Percentiles rank a stretch among this genome's conserved stretches.
Evolutionary conservation across 768 basidiomycete genomes (phyloP).

Genomic region (Epithele typhae): DNA sequence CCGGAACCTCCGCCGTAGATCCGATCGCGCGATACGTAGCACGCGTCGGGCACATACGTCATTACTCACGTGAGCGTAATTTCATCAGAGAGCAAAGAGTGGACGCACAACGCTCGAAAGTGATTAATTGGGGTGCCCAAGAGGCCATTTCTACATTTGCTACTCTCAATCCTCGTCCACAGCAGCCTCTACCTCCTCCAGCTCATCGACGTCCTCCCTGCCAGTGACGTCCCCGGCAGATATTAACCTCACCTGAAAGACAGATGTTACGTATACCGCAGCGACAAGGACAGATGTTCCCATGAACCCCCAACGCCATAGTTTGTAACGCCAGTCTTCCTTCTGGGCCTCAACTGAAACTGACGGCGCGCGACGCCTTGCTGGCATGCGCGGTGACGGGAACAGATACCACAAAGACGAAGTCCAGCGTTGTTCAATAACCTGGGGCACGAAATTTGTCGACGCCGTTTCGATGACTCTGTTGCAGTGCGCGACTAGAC

Average conservation of each 20-base stretch:
- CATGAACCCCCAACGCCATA: slow-evolving; percentile 52
- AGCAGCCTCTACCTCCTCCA: too few relatives aligned
- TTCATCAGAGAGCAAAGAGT: too few relatives aligned
- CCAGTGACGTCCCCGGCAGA: too few relatives aligned
- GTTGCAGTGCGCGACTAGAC: slow-evolving; percentile 54
- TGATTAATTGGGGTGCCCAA: too few relatives aligned
- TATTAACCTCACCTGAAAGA: too few relatives aligned
- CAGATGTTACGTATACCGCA: slow-evolving; percentile 34
- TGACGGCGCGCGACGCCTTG: slow-evolving; percentile 21
- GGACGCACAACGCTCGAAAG: too few relatives aligned
- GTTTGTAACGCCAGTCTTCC: slow-evolving; percentile 40
- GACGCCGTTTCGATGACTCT: slow-evolving; percentile 35
- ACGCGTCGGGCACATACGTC: slow-evolving; percentile 1
- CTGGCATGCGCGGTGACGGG: slow-evolving; percentile 12
- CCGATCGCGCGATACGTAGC: neutral
- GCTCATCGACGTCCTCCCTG: too few relatives aligned
- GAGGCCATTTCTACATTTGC: too few relatives aligned
- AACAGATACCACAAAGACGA: slow-evolving; percentile 35
- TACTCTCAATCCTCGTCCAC: too few relatives aligned
- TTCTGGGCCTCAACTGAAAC: slow-evolving; percentile 15
- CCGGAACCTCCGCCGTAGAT: neutral
- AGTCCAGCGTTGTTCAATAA: slow-evolving; percentile 6
- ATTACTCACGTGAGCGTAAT: neutral
- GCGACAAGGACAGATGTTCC: slow-evolving; percentile 39
- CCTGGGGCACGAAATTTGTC: slow-evolving; percentile 18